Evolutionary conservation across 148 eudicot species (phyloP).

Genomic region (Tetragonia tetragonoides): DNA sequence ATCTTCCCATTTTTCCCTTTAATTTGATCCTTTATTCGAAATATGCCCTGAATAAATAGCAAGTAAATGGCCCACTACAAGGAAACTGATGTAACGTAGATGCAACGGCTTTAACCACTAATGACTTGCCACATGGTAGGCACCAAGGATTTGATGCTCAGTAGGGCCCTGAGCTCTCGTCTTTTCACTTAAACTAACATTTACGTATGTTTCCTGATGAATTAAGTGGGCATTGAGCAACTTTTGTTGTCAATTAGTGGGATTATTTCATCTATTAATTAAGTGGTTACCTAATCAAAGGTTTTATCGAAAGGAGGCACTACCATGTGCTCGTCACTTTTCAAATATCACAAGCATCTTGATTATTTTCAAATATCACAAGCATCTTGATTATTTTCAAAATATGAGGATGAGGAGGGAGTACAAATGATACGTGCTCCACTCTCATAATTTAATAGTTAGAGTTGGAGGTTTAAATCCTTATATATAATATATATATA

Average conservation of each 20-base stretch:
- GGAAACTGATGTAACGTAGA: conserved; percentile 21
- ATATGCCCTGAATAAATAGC: too few relatives aligned
- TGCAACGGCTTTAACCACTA: conserved; percentile 29
- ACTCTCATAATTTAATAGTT: too few relatives aligned
- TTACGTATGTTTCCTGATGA: conserved; percentile 10
- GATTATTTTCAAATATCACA: conserved; percentile 6
- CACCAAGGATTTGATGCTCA: conserved; percentile 28
- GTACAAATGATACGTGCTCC: too few relatives aligned
- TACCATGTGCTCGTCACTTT: conserved; percentile 30
- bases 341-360: conserved; percentile 5
- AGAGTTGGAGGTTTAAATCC: too few relatives aligned
- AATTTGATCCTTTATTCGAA: too few relatives aligned
- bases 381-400: conserved; percentile 4
- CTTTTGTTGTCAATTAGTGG: conserved; percentile 24
- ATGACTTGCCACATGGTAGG: conserved; percentile 33
- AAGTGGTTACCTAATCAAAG: conserved; percentile 28
- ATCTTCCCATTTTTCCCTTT: too few relatives aligned
- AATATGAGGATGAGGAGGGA: too few relatives aligned
- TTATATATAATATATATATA: too few relatives aligned
- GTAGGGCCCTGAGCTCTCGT: conserved; percentile 8
- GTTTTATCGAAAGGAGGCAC: conserved; percentile 21
- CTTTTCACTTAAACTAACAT: conserved; percentile 15
- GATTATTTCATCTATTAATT: conserved; percentile 6
- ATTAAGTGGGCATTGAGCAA: conserved; percentile 24
- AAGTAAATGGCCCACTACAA: background rate